Evolutionary conservation across 371 early-diverging fungal species (phyloP), one percentile per base, ranked within the genome.

Genomic region (Mycotypha africana): DNA sequence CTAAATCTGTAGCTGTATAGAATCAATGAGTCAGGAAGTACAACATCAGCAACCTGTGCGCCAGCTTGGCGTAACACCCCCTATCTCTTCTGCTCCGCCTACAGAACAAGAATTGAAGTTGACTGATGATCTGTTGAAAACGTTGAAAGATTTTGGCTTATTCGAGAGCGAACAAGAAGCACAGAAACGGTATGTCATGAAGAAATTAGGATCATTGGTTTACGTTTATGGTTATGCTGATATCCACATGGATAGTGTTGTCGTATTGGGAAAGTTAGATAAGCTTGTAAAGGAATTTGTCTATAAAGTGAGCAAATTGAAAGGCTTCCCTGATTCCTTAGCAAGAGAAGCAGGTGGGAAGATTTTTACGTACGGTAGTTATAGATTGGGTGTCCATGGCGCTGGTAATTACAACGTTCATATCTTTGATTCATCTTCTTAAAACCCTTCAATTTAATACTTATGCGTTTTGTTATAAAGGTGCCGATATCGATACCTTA

Each of bases 321-420:
- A 85, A 43, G 78, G 79, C 14, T 71, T 90, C 23, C 82, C 91
- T 14, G 94, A 90, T 53, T 67, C 83, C 10, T 56, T 91, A 20
- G 95, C 95, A 2, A 79, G 70, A 42, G 86, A 90, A 45, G 91
- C 88, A 32, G 96, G 96, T 33, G 99, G 99, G 28, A 96, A 96
- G 70, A 98, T 99, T 32, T 99, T 92, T 62, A 98, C 99, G 0
- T 99, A 94, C 74, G 99, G 99, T 9, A 97, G 98, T 42, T 99
- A 96, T 66, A 79, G 99, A 34, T 76, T 99, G 8, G 99, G 99
- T 17, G 99, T 98, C 1, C 99, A 99, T 70, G 89, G 89, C 20
- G 78, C 88, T 51, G 92, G 96, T 78, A 72, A 8, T 28, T 8
- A 8, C 11, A 8, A 40, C 26, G 14, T 12, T 22, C 7, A 16